A percentile compares a stretch with the other conserved stretches of the same genome.
Evolutionary conservation across 2,329 filamentous ascomycete genomes (phyloP).

Genomic region (Neonectria coccinea): DNA sequence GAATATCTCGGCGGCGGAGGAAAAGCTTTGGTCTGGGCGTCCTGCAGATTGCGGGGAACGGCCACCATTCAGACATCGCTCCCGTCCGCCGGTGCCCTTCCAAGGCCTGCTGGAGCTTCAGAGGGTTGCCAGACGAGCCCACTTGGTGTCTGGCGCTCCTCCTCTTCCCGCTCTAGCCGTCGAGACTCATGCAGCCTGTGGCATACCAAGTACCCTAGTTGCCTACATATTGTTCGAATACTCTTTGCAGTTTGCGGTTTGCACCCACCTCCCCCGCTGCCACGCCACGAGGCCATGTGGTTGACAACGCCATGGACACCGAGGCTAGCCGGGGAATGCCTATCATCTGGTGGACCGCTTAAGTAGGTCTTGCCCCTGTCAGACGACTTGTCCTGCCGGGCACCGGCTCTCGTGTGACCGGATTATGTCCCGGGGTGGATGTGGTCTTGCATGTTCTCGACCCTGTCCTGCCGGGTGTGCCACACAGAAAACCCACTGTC

Average conservation of each 20-base stretch:
- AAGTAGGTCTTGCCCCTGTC: conserved; percentile 18
- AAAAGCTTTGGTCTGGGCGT: conserved; percentile 27
- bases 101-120: not conserved
- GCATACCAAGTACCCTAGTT: not conserved
- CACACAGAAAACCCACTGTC: conserved; percentile 19
- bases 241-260: not conserved
- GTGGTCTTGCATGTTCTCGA: conserved; percentile 21
- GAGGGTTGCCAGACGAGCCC: conserved; percentile 10
- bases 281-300: conserved; percentile 28
- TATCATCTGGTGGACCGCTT: conserved; percentile 33
- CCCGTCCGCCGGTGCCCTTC: conserved; percentile 20
- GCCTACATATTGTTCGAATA: not conserved
- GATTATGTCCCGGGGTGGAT: conserved; percentile 36
- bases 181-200: conserved; percentile 5
- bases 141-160: not conserved
- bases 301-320: conserved; percentile 23
- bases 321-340: conserved; percentile 35
- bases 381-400: conserved; percentile 31
- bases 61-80: conserved; percentile 29
- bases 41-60: conserved; percentile 41
- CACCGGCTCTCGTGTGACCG: conserved; percentile 34
- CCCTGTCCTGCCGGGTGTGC: conserved; percentile 19
- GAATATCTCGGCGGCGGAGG: conserved; percentile 42
- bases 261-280: conserved; percentile 20
- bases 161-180: conserved; percentile 13